Percentiles rank a stretch among this genome's conserved stretches.
Evolutionary conservation across 169 alveolate species (phyloP).

Genomic region (Pseudocohnilembus persalinus): DNA sequence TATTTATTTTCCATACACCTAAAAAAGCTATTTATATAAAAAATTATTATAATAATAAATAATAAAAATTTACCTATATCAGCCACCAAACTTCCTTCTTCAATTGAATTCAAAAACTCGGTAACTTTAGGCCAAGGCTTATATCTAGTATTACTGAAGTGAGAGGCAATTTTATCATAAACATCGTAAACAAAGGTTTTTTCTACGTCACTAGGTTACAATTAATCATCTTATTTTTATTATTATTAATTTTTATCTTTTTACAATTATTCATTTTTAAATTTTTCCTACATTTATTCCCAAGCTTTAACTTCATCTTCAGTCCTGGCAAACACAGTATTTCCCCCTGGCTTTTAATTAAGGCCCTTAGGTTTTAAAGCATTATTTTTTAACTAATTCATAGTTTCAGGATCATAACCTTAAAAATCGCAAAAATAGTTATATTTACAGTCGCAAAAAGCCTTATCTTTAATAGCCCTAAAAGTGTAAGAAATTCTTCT

Average conservation of each 20-base stretch:
- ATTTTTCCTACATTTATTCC: conserved; percentile 13
- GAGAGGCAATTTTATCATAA: conserved; percentile 88
- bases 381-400: conserved; percentile 9
- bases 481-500: conserved; percentile 74
- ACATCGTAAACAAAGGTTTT: conserved; percentile 85
- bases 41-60: background rate
- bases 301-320: conserved; percentile 28
- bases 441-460: conserved; percentile 58
- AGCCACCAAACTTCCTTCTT: conserved; percentile 85
- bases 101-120: conserved; percentile 81
- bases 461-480: conserved; percentile 52
- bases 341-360: conserved; percentile 17
- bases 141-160: conserved; percentile 89
- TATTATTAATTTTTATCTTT: too few relatives aligned
- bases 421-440: conserved; percentile 58
- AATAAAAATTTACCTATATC: conserved; percentile 83
- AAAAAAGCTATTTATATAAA: too few relatives aligned
- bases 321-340: conserved; percentile 31
- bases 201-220: conserved; percentile 75
- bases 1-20: too few relatives aligned
- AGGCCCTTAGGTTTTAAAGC: background rate
- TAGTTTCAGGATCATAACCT: conserved; percentile 42
- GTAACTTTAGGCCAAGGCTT: conserved; percentile 97
- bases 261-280: background rate
- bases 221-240: background rate